These are phyloP conservation scores for Anthracocystis panici-leucophaei DNA, from an alignment of 1,284 basidiomycete species.

Conservation along the genomic window DNA sequence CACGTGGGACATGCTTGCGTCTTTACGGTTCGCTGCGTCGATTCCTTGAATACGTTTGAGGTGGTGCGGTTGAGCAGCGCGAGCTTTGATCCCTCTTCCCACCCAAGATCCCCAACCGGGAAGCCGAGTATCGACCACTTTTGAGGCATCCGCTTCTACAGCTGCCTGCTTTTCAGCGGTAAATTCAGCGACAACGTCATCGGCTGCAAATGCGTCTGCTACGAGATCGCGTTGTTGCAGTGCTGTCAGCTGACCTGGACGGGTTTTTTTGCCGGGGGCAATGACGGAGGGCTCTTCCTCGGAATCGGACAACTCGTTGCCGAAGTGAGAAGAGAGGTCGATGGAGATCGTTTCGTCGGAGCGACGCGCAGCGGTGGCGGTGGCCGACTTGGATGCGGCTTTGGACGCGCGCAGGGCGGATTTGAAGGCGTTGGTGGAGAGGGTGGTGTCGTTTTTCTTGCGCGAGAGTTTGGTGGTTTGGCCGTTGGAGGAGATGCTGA, in stretches of 20 bases:
- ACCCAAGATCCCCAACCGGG: slow-evolving; percentile 97
- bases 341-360: slow-evolving; percentile 27
- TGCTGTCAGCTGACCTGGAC: slow-evolving; percentile 4
- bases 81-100: slow-evolving; percentile 76
- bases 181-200: slow-evolving; percentile 92
- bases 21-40: slow-evolving; percentile 81
- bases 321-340: slow-evolving; percentile 17
- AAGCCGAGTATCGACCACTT: slow-evolving; percentile 81
- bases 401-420: slow-evolving; percentile 6
- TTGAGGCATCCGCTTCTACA: slow-evolving; percentile 84
- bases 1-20: slow-evolving; percentile 84
- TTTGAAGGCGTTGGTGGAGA: slow-evolving; percentile 18
- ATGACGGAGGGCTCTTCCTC: background rate
- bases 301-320: background rate
- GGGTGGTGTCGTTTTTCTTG: slow-evolving; percentile 48
- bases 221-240: slow-evolving; percentile 85
- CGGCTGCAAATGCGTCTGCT: slow-evolving; percentile 92
- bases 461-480: slow-evolving; percentile 26
- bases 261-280: background rate
- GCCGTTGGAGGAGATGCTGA: slow-evolving; percentile 17
- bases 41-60: slow-evolving; percentile 73
- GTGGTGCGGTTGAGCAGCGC: slow-evolving; percentile 44
- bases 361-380: slow-evolving; percentile 28
- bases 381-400: slow-evolving; percentile 33
- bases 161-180: slow-evolving; percentile 82